These are phyloP conservation scores for Auricularia sp. DNA, from an alignment of 768 basidiomycete species.

Conservation along the genomic window DNA sequence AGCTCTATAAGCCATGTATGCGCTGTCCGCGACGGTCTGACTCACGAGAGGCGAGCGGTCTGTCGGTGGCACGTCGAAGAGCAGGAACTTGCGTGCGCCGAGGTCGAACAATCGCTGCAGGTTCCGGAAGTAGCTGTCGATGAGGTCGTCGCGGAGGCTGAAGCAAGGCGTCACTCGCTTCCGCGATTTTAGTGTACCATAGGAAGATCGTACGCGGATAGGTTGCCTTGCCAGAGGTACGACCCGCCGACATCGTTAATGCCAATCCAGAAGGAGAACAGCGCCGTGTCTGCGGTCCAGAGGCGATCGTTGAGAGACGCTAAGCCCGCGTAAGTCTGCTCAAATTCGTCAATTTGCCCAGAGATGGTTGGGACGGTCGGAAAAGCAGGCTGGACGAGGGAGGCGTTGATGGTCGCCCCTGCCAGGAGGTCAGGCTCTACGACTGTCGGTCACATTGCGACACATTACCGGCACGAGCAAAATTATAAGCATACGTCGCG, in stretches of 20 bases:
- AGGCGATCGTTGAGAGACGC: constrained; percentile 31
- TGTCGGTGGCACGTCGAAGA: constrained; percentile 51
- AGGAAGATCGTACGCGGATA: constrained; percentile 32
- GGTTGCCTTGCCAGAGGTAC: constrained; percentile 36
- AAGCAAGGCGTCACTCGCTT: neutral
- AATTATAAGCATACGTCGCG: constrained; percentile 49
- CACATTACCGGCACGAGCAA: constrained; percentile 56
- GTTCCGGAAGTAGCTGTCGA: constrained; percentile 41
- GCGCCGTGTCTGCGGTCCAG: constrained; percentile 48
- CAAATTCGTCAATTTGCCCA: neutral
- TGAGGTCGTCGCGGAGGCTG: constrained; percentile 40
- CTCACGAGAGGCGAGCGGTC: constrained; percentile 46
- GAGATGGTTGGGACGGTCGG: constrained; percentile 17
- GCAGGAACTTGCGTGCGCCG: constrained; percentile 53
- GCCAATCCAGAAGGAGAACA: constrained; percentile 62
- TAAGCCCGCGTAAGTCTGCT: neutral
- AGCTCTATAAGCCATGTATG: neutral
- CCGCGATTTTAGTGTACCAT: neutral
- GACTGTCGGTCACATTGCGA: constrained; percentile 36
- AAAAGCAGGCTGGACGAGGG: constrained; percentile 27
- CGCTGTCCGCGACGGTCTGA: neutral
- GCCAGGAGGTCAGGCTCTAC: constrained; percentile 43
- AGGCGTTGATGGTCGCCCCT: constrained; percentile 35
- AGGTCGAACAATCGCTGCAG: constrained; percentile 40
- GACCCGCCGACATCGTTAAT: constrained; percentile 59